Conservation (phyloP, 2,329 filamentous ascomycete genomes). For the Fusarium vanettenii region DNA sequence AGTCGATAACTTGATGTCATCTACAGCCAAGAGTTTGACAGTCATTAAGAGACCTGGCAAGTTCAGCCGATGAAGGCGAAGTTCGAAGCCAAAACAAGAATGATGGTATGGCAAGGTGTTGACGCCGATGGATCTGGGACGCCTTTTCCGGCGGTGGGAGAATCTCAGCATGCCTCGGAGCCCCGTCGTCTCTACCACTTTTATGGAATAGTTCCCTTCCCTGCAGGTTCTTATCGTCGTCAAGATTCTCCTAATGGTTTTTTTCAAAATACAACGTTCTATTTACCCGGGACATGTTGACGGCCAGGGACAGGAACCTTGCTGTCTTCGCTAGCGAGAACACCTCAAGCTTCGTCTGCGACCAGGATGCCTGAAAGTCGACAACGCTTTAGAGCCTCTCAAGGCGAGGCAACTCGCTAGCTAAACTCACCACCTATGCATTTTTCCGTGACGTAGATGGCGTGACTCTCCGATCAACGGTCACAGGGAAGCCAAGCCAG, state of each 20-base stretch:
- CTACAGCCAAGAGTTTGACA: neutral
- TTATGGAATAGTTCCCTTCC: neutral
- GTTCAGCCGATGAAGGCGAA: neutral
- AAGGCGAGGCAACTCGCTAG: neutral
- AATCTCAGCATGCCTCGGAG: neutral
- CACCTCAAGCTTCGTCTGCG: neutral
- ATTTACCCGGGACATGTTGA: neutral
- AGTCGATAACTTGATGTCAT: neutral
- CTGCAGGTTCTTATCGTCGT: neutral
- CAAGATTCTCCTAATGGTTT: neutral
- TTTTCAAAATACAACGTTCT: neutral
- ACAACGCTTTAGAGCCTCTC: neutral
- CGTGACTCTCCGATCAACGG: neutral
- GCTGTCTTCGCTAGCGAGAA: neutral
- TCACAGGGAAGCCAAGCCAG: neutral
- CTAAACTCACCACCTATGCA: neutral
- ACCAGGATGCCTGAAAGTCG: neutral
- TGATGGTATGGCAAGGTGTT: neutral
- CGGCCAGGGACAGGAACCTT: neutral
- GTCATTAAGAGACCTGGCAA: neutral
- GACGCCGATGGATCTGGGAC: neutral
- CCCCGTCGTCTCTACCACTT: neutral
- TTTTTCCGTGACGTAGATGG: neutral
- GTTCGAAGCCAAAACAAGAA: neutral
- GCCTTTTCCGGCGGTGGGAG: neutral